phyloP scores from a whole-genome alignment of 1,284 basidiomycete genomes.

The Microbotryomycetes sp. region DNA sequence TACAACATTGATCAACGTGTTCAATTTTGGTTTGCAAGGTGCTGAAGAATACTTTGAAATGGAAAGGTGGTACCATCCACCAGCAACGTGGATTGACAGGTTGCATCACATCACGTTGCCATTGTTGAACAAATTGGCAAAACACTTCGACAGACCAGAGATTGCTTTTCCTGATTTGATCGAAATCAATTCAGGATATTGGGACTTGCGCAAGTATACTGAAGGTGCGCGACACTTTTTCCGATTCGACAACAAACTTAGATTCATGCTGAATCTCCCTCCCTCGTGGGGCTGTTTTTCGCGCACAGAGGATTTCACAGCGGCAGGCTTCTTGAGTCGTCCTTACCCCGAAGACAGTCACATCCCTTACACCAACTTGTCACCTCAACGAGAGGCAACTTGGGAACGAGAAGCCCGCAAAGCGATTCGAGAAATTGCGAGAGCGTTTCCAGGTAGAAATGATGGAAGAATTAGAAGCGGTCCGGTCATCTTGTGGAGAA shows the following conservation, averaged over 20 bases:
- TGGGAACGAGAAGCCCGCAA: conserved; percentile 31
- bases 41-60: conserved; percentile 29
- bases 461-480: conserved; percentile 20
- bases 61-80: conserved; percentile 33
- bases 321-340: conserved; percentile 20
- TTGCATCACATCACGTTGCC: conserved; percentile 25
- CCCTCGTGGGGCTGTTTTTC: too few relatives aligned
- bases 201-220: conserved; percentile 32
- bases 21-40: conserved; percentile 27
- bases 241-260: background rate
- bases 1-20: conserved; percentile 29
- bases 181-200: conserved; percentile 32
- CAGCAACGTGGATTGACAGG: conserved; percentile 30
- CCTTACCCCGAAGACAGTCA: conserved; percentile 32
- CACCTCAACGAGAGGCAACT: conserved; percentile 9
- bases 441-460: conserved; percentile 11
- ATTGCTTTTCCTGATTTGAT: conserved; percentile 27
- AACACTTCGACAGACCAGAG: conserved; percentile 21
- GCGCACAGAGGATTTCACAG: conserved; percentile 29
- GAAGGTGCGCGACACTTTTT: conserved; percentile 18
- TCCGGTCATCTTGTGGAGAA: conserved; percentile 29
- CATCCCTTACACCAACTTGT: conserved; percentile 28
- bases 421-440: conserved; percentile 24
- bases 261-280: background rate
- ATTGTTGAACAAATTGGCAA: conserved; percentile 19